Base-by-base conservation (phyloP, 352 stramenopile species). In the Phytophthora ohioensis region DNA sequence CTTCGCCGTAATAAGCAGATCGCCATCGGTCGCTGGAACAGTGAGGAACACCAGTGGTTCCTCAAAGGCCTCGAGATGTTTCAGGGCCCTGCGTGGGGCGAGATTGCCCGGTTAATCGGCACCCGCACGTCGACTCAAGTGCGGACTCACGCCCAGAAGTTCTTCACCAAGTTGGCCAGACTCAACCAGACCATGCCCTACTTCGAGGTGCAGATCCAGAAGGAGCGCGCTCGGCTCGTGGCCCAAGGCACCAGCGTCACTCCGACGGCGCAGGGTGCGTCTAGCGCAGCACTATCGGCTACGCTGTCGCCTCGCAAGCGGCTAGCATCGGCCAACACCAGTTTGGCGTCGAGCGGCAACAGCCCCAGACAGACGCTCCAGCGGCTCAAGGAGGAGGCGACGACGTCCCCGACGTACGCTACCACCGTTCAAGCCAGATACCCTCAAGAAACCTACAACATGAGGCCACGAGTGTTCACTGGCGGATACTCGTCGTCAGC, bases 91-190 rank as follows among this genome's bases (percentile, higher is more conserved):
- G 84, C 84, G 54, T 97, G 90, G 90, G 85, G 87, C 51, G 87
- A 95, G 70, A 97, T 97, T 69, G 85, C 90, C 2, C 76, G 85
- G 17, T 78, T 93, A 68, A 93, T 97, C 58, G 88, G 87, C 65
- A 90, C 88, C 36, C 82, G 90, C 55, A 95, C 88, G 27, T 92
- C 89, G 31, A 93, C 90, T 10, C 90, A 96, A 62, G 88, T 94
- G 58, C 88, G 90, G 11, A 95, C 87, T 4, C 90, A 96, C 65
- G 90, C 90, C 17, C 90, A 96, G 64, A 96, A 96, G 75, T 96
- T 94, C 74, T 97, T 97, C 67, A 92, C 85, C 45, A 95, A 95
- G 69, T 72, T 97, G 45, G 87, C 85, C 39, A 79, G 84, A n/a
- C 75, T 82, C 38, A 89, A 90, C 62, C 83, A 91, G 59, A 85